phyloP scores from a whole-genome alignment of 768 basidiomycete species.

The Tephrocybe rancida region DNA sequence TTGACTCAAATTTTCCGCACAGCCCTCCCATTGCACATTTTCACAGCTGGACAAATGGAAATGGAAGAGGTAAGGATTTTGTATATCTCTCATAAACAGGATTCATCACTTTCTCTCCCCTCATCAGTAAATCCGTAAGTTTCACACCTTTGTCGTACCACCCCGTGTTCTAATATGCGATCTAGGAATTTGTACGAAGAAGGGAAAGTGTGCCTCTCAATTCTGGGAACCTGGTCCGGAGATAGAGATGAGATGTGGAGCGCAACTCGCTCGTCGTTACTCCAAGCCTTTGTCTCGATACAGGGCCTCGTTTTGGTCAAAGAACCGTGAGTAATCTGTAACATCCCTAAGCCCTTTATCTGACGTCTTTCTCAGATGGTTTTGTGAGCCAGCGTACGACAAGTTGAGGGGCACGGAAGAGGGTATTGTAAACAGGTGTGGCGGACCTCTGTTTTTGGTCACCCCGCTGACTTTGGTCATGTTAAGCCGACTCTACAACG shows the following conservation, averaged over 20 bases:
- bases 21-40: conserved; percentile 89
- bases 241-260: conserved; percentile 90
- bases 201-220: conserved; percentile 92
- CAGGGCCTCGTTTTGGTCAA: conserved; percentile 93
- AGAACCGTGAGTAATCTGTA: conserved; percentile 68
- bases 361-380: conserved; percentile 56
- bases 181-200: conserved; percentile 89
- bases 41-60: conserved; percentile 92
- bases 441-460: background rate
- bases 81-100: conserved; percentile 2
- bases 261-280: conserved; percentile 77
- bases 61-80: conserved; percentile 69
- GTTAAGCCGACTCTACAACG: conserved; percentile 85
- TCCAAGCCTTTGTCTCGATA: conserved; percentile 93
- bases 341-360: conserved; percentile 3
- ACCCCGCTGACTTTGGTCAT: conserved; percentile 3
- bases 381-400: conserved; percentile 92
- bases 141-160: background rate
- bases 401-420: conserved; percentile 90
- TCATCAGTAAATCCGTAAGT: conserved; percentile 72
- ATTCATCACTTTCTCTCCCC: conserved; percentile 6
- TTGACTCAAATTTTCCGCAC: conserved; percentile 83
- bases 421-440: conserved; percentile 82
- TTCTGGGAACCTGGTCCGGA: conserved; percentile 90
- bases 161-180: background rate